Percentiles rank a stretch among this genome's conserved stretches.
These are phyloP conservation scores for Quercus gilva DNA, from an alignment of 306 rosid genomes.

Conservation along the genomic window DNA sequence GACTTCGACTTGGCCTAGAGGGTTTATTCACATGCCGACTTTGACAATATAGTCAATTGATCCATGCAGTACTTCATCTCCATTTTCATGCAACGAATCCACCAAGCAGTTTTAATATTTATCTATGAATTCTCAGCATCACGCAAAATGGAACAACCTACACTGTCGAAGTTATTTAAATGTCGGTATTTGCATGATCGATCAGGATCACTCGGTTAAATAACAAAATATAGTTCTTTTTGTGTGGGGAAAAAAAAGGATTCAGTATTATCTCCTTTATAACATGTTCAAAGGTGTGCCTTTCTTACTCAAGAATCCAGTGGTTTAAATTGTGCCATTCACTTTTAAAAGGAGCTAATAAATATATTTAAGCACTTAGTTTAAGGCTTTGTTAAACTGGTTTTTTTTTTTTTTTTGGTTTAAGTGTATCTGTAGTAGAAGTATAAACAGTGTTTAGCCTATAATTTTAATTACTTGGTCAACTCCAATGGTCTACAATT, in stretches of 20 bases:
- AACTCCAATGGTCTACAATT: too few relatives aligned
- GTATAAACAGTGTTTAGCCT: too few relatives aligned
- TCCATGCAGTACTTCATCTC: neutral
- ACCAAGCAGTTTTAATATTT: neutral
- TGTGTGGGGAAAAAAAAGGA: neutral
- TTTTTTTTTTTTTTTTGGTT: too few relatives aligned
- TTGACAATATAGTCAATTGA: neutral
- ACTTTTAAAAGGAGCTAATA: too few relatives aligned
- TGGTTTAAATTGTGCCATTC: too few relatives aligned
- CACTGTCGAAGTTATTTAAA: neutral
- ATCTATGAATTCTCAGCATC: too few relatives aligned
- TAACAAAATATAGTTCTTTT: neutral
- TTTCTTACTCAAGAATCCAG: too few relatives aligned
- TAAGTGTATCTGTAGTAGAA: too few relatives aligned
- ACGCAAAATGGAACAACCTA: neutral
- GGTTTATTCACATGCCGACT: slow-evolving; percentile 38
- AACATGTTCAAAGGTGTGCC: neutral
- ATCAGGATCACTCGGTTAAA: neutral
- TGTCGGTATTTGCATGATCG: neutral
- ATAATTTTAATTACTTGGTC: too few relatives aligned
- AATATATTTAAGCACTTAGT: too few relatives aligned
- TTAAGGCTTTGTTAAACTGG: too few relatives aligned
- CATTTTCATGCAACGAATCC: neutral
- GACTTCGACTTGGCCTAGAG: slow-evolving; percentile 50
- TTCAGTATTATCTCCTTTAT: neutral